Evolutionary conservation across 1,284 basidiomycete species (phyloP).

Genomic region (Cutaneotrichosporon mucoides): DNA sequence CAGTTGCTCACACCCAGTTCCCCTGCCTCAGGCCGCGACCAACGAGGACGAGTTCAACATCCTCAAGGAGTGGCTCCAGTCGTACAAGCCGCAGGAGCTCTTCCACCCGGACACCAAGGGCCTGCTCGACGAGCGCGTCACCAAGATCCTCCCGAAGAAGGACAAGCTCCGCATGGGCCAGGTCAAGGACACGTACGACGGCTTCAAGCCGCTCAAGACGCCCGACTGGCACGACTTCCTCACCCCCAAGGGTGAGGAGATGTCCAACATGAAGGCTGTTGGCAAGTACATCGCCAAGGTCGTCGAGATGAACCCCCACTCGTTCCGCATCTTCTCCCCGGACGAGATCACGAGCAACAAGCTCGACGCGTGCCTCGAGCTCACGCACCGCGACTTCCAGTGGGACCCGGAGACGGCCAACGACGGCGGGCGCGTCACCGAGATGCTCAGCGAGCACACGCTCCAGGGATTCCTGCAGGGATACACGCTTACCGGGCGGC

Average conservation of each 20-base stretch:
- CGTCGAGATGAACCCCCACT: conserved; percentile 61
- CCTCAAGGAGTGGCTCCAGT: conserved; percentile 66
- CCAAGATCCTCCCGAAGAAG: conserved; percentile 43
- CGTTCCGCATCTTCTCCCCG: conserved; percentile 85
- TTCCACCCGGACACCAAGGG: conserved; percentile 54
- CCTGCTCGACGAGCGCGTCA: conserved; percentile 35
- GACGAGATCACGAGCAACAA: conserved; percentile 83
- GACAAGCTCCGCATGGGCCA: conserved; percentile 39
- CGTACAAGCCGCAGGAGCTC: conserved; percentile 62
- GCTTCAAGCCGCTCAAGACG: conserved; percentile 59
- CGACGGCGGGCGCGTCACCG: conserved; percentile 59
- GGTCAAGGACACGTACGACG: conserved; percentile 57
- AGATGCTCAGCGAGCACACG: conserved; percentile 83
- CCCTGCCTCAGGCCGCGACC: conserved; percentile 66
- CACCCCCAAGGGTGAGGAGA: conserved; percentile 57
- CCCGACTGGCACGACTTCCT: conserved; percentile 63
- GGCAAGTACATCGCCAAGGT: conserved; percentile 47
- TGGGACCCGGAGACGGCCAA: conserved; percentile 20
- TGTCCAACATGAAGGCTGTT: conserved; percentile 66
- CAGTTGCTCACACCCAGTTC: conserved; percentile 54
- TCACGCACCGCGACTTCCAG: conserved; percentile 48
- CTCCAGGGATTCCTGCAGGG: conserved; percentile 84
- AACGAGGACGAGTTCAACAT: conserved; percentile 60
- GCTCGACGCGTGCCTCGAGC: conserved; percentile 72
- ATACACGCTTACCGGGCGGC: conserved; percentile 65